A percentile compares a stretch with the other conserved stretches of the same genome.
These are phyloP conservation scores for Cicer cuneatum DNA, from an alignment of 306 rosid species.

Conservation along the genomic window DNA sequence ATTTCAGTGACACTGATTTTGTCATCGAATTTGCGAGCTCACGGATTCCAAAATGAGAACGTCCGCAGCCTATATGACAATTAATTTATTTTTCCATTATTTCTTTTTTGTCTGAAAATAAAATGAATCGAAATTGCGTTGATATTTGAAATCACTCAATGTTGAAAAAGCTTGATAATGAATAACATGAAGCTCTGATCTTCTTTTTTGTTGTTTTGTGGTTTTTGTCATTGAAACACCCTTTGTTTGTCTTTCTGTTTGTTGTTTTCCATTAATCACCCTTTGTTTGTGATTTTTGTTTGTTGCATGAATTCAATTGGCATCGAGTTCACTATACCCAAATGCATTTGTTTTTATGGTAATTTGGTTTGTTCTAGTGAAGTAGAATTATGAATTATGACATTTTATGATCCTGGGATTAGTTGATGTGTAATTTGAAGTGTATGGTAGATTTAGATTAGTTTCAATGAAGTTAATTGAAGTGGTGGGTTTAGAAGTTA, in stretches of 20 bases:
- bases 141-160: not conserved
- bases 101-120: not conserved
- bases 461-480: not conserved
- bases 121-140: not conserved
- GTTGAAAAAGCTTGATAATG: slow-evolving; percentile 40
- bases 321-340: not conserved
- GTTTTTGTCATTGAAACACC: not conserved
- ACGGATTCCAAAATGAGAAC: slow-evolving; percentile 3
- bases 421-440: too few relatives aligned
- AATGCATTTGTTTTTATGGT: slow-evolving; percentile 6
- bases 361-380: slow-evolving; percentile 14
- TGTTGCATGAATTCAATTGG: not conserved
- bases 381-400: not conserved
- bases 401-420: too few relatives aligned
- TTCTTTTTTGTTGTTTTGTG: not conserved
- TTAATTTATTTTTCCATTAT: not conserved
- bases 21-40: slow-evolving; percentile 7
- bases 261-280: not conserved
- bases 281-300: not conserved
- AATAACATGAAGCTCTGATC: slow-evolving; percentile 21
- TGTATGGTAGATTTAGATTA: too few relatives aligned
- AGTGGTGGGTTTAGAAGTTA: slow-evolving; percentile 9
- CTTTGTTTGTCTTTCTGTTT: not conserved
- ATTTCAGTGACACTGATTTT: not conserved
- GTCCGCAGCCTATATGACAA: not conserved